Evolutionary conservation across 805 yeast species (phyloP).

Genomic region (Huiozyma sinensis): DNA sequence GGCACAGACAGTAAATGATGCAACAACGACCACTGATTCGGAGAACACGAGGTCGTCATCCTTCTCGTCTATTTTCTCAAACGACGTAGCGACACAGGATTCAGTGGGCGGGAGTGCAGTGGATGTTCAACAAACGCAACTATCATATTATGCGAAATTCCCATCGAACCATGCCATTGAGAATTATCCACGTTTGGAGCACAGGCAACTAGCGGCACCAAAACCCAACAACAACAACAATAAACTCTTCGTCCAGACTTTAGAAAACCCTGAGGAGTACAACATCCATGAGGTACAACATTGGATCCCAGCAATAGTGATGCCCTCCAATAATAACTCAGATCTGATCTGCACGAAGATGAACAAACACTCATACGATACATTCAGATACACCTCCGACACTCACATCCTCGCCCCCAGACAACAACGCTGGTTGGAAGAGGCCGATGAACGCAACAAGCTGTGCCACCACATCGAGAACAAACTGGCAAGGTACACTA

Average conservation of each 20-base stretch:
- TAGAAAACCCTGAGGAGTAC: neutral
- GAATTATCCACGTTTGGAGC: too few species aligned
- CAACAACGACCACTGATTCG: neutral
- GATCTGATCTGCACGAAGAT: too few species aligned
- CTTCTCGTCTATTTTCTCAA: neutral
- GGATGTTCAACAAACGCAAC: too few species aligned
- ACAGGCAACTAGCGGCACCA: too few species aligned
- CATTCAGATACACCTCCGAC: too few species aligned
- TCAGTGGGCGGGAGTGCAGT: neutral
- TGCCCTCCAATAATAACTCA: neutral
- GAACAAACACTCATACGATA: too few species aligned
- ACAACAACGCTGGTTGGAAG: too few species aligned
- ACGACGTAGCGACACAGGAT: neutral
- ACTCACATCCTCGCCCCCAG: too few species aligned
- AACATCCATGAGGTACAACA: neutral
- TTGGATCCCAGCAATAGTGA: neutral
- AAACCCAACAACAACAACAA: neutral
- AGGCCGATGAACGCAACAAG: too few species aligned
- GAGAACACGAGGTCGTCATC: neutral
- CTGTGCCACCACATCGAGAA: neutral
- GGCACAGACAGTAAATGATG: neutral
- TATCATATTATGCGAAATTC: too few species aligned
- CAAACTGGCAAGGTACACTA: constrained; percentile 1
- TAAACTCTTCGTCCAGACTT: neutral
- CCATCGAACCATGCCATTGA: too few species aligned